phyloP scores from a whole-genome alignment of 352 stramenopile species.

The Blastocystis sp. region DNA sequence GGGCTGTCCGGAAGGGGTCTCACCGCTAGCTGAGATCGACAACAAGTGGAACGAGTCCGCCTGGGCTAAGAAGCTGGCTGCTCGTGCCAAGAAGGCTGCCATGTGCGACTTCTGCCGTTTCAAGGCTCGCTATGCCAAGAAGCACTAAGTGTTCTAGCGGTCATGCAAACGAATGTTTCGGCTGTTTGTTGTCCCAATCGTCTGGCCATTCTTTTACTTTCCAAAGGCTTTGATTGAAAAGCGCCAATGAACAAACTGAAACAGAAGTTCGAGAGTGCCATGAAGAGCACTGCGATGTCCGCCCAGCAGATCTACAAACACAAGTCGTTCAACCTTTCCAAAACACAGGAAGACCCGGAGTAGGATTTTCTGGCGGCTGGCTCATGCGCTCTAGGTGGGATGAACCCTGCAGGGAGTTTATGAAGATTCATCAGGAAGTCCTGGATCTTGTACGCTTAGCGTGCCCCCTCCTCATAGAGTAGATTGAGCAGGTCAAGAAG shows the following conservation, averaged over 20 bases:
- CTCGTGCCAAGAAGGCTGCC: constrained; percentile 88
- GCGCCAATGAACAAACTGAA: constrained; percentile 69
- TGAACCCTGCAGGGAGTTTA: constrained; percentile 56
- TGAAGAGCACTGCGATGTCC: constrained; percentile 62
- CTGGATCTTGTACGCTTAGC: constrained; percentile 28
- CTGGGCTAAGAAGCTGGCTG: constrained; percentile 95
- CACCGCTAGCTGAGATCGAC: constrained; percentile 76
- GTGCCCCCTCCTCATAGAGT: neutral
- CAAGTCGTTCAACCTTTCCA: constrained; percentile 66
- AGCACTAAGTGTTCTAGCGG: constrained; percentile 47
- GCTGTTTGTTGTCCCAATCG: constrained; percentile 18
- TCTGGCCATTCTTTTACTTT: neutral
- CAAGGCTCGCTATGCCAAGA: constrained; percentile 70
- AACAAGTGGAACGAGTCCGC: constrained; percentile 89
- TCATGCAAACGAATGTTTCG: constrained; percentile 61
- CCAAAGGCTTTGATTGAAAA: neutral
- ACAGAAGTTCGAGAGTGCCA: constrained; percentile 36
- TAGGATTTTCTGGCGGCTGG: neutral
- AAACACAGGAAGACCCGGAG: constrained; percentile 69
- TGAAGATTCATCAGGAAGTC: constrained; percentile 62
- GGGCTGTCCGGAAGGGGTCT: neutral
- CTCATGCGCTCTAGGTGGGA: constrained; percentile 53
- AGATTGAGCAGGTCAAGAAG: constrained; percentile 63
- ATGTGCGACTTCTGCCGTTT: constrained; percentile 98
- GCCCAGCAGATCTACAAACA: constrained; percentile 69